Conservation (phyloP, 2,329 filamentous ascomycete genomes). For the Fusarium denticulatum region DNA sequence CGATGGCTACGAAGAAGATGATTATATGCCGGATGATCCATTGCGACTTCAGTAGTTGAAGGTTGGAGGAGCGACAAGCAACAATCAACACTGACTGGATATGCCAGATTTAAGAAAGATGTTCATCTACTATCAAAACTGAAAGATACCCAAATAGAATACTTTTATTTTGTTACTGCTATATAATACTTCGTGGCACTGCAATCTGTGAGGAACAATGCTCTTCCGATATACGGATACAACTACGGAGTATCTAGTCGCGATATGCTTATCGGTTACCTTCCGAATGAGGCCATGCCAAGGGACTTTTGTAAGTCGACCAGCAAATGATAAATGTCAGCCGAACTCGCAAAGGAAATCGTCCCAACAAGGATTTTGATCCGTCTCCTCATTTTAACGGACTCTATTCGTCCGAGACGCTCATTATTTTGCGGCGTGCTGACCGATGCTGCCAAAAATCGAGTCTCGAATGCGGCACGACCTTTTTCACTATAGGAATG, state of each 20-base stretch:
- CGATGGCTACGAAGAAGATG: slow-evolving; percentile 32
- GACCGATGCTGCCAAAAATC: background rate
- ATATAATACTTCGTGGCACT: too few relatives aligned
- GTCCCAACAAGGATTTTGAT: background rate
- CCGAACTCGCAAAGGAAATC: slow-evolving; percentile 3
- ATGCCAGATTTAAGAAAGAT: background rate
- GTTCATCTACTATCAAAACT: background rate
- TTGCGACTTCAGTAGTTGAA: slow-evolving; percentile 34
- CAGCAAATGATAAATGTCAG: background rate
- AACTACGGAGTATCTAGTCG: background rate
- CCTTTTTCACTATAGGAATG: background rate
- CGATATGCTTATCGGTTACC: slow-evolving; percentile 17
- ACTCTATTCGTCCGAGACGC: slow-evolving; percentile 1
- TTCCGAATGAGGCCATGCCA: slow-evolving; percentile 30
- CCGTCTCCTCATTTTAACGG: background rate
- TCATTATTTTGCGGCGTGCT: slow-evolving; percentile 8
- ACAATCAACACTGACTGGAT: background rate
- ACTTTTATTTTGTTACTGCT: background rate
- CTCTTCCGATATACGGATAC: background rate
- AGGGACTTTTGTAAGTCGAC: slow-evolving; percentile 36
- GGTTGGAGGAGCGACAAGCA: background rate
- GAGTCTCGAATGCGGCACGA: background rate
- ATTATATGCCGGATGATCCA: slow-evolving; percentile 40
- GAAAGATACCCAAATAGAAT: slow-evolving; percentile 25
- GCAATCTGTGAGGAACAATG: background rate